These are phyloP conservation scores for Bacidia rubella DNA, from an alignment of 495 filamentous ascomycete species.

Conservation along the genomic window DNA sequence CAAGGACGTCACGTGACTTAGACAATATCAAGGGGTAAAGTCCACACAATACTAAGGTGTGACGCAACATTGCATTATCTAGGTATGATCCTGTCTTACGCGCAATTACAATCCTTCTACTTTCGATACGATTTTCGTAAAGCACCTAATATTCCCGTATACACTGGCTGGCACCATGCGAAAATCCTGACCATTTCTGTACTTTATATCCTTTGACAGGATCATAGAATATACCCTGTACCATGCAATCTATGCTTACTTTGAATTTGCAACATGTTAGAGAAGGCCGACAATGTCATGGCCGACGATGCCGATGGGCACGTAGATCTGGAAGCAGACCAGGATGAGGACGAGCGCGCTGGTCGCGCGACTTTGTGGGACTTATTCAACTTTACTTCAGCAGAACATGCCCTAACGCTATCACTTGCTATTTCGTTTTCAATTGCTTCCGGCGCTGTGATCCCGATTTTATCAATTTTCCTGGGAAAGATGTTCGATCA, in stretches of 20 bases:
- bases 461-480: conserved; percentile 53
- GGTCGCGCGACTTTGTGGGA: conserved; percentile 30
- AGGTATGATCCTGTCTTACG: conserved; percentile 9
- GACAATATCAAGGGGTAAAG: too few relatives aligned
- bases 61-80: conserved; percentile 10
- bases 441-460: conserved; percentile 44
- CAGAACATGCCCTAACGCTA: conserved; percentile 43
- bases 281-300: conserved; percentile 8
- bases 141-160: too few relatives aligned
- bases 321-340: conserved; percentile 9
- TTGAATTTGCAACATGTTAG: neutral
- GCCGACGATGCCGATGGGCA: conserved; percentile 11
- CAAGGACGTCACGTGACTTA: too few relatives aligned
- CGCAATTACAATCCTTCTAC: too few relatives aligned
- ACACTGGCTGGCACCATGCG: too few relatives aligned
- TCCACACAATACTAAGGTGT: conserved; percentile 12
- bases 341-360: conserved; percentile 14
- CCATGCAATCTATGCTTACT: neutral
- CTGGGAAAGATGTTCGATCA: conserved; percentile 64
- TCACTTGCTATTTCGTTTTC: conserved; percentile 39
- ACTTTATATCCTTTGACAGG: neutral
- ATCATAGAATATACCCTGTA: neutral
- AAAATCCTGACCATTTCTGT: neutral
- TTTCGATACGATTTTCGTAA: neutral
- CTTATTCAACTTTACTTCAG: conserved; percentile 62